Conservation (phyloP, 768 basidiomycete genomes). For the Xerocomus potaroensis region DNA sequence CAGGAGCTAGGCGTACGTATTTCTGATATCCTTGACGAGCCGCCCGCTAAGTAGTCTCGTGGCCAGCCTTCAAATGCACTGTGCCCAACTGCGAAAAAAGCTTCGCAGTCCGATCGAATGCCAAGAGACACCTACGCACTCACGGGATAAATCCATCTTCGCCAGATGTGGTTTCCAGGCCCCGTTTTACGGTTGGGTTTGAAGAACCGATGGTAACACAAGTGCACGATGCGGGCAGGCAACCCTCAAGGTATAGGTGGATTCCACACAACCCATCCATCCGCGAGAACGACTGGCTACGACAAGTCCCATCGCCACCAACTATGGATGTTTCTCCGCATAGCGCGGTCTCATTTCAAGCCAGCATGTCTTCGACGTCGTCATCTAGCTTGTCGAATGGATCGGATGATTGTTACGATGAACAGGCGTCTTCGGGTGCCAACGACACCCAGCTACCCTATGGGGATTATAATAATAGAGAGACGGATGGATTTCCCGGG, state of each 20-base stretch:
- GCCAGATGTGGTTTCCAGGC: constrained; percentile 15
- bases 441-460: constrained; percentile 30
- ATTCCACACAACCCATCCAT: constrained; percentile 36
- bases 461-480: constrained; percentile 18
- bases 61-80: constrained; percentile 40
- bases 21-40: not conserved
- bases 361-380: constrained; percentile 34
- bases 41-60: constrained; percentile 5
- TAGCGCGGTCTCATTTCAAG: constrained; percentile 33
- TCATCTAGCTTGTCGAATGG: constrained; percentile 33
- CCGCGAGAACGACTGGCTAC: constrained; percentile 26
- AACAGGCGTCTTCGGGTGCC: constrained; percentile 28
- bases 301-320: constrained; percentile 10
- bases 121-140: constrained; percentile 73
- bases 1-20: constrained; percentile 45
- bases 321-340: constrained; percentile 16
- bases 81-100: constrained; percentile 58
- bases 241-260: constrained; percentile 38
- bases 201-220: constrained; percentile 44
- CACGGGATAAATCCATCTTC: constrained; percentile 49
- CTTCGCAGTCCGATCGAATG: constrained; percentile 79
- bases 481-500: constrained; percentile 11
- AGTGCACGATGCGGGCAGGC: constrained; percentile 36
- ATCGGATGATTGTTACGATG: constrained; percentile 33
- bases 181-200: constrained; percentile 38